Percentiles rank a stretch among this genome's conserved stretches.
Conservation (phyloP, 306 rosid species). For the Cyamopsis tetragonoloba region DNA sequence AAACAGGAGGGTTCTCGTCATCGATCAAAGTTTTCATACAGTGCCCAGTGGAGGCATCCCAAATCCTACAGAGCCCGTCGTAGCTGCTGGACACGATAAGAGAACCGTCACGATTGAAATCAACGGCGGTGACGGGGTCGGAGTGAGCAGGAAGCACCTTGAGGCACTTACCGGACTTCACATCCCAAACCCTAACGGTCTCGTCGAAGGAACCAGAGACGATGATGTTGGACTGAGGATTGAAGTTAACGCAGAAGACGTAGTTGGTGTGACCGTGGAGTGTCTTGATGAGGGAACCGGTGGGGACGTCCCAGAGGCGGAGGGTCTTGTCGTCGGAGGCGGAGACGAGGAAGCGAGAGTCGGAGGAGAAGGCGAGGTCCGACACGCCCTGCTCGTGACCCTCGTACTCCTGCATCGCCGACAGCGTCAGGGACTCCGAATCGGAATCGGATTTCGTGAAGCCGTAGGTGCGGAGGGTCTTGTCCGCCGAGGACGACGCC, state of each 20-base stretch:
- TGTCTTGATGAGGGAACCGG: conserved; percentile 70
- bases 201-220: conserved; percentile 96
- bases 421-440: conserved; percentile 36
- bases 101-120: conserved; percentile 81
- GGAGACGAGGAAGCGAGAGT: conserved; percentile 75
- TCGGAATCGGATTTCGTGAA: conserved; percentile 40
- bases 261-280: conserved; percentile 89
- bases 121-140: conserved; percentile 93
- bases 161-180: conserved; percentile 75
- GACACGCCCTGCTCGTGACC: conserved; percentile 94
- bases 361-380: conserved; percentile 88
- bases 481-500: conserved; percentile 93
- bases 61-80: conserved; percentile 88
- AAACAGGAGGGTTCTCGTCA: conserved; percentile 94
- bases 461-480: conserved; percentile 75
- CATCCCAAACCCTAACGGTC: conserved; percentile 96
- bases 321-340: conserved; percentile 97
- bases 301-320: conserved; percentile 82
- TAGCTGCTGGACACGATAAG: conserved; percentile 96
- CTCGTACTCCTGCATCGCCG: conserved; percentile 65
- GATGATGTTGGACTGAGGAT: conserved; percentile 82
- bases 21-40: conserved; percentile 91
- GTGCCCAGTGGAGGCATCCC: conserved; percentile 90
- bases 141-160: conserved; percentile 94
- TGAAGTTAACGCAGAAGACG: conserved; percentile 86